Conservation (phyloP, 768 basidiomycete species). For the Tricholoma matsutake region DNA sequence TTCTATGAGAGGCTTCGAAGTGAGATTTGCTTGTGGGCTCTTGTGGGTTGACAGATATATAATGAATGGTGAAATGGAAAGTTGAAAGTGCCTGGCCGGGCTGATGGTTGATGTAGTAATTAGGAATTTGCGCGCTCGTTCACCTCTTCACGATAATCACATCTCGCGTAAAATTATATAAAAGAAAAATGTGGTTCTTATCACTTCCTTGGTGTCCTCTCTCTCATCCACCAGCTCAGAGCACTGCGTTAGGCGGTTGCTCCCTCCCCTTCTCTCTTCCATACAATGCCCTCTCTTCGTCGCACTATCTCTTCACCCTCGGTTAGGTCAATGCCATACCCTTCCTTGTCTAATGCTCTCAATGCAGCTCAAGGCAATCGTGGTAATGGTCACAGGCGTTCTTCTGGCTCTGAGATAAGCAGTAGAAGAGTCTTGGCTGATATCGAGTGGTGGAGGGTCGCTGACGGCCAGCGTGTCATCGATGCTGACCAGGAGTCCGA, state of each 20-base stretch:
- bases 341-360: slow-evolving; percentile 34
- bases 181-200: slow-evolving; percentile 31
- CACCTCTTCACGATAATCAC: slow-evolving; percentile 28
- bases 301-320: slow-evolving; percentile 69
- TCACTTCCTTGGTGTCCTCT: slow-evolving; percentile 30
- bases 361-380: slow-evolving; percentile 26
- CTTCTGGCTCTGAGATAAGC: slow-evolving; percentile 63
- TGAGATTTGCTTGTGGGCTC: slow-evolving; percentile 14
- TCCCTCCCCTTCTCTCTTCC: slow-evolving; percentile 24
- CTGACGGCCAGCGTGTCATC: slow-evolving; percentile 61
- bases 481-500: slow-evolving; percentile 42
- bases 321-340: slow-evolving; percentile 71
- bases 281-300: slow-evolving; percentile 71
- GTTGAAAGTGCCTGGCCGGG: slow-evolving; percentile 9
- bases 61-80: slow-evolving; percentile 19
- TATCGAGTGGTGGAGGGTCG: slow-evolving; percentile 86
- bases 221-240: slow-evolving; percentile 16
- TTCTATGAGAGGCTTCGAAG: slow-evolving; percentile 13
- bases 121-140: slow-evolving; percentile 8
- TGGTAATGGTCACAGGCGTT: slow-evolving; percentile 52
- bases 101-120: slow-evolving; percentile 10
- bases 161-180: slow-evolving; percentile 42
- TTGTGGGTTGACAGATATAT: slow-evolving; percentile 17
- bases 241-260: slow-evolving; percentile 55
- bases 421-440: slow-evolving; percentile 75